phyloP scores from a whole-genome alignment of 495 filamentous ascomycete genomes.

The Xylaria flabelliformis region DNA sequence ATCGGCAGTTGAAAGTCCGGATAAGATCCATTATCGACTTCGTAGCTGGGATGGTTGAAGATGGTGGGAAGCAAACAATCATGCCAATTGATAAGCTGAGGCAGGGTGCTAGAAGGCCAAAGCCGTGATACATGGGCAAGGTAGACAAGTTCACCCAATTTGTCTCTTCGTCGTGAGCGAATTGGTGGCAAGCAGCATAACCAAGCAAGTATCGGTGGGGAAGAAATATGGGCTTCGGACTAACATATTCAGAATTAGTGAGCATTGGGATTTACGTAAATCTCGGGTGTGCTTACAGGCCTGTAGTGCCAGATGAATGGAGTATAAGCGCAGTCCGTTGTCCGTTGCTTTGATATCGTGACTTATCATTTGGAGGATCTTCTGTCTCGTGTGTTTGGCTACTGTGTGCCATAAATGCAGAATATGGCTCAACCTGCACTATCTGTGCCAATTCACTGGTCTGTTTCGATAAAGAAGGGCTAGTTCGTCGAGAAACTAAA shows the following conservation, averaged over 20 bases:
- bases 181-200: slow-evolving; percentile 45
- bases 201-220: slow-evolving; percentile 52
- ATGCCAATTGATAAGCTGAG: slow-evolving; percentile 52
- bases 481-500: neutral
- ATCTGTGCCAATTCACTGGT: neutral
- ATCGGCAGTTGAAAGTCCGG: slow-evolving; percentile 32
- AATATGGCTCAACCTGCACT: slow-evolving; percentile 8
- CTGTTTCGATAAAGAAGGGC: neutral
- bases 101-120: slow-evolving; percentile 50
- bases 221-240: slow-evolving; percentile 52
- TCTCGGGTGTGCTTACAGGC: slow-evolving; percentile 33
- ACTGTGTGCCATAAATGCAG: neutral
- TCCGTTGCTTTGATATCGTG: neutral
- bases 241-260: neutral
- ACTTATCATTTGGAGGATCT: neutral
- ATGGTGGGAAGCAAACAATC: slow-evolving; percentile 44
- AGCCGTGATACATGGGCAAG: slow-evolving; percentile 51
- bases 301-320: slow-evolving; percentile 57
- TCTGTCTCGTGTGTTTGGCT: neutral
- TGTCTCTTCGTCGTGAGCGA: slow-evolving; percentile 36
- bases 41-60: slow-evolving; percentile 39
- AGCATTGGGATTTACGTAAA: neutral
- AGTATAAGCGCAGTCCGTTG: slow-evolving; percentile 48
- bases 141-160: slow-evolving; percentile 50
- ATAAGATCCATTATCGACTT: slow-evolving; percentile 42